Base-by-base conservation (phyloP, 1,284 basidiomycete species). In the Apiotrichum mycotoxinovorans region DNA sequence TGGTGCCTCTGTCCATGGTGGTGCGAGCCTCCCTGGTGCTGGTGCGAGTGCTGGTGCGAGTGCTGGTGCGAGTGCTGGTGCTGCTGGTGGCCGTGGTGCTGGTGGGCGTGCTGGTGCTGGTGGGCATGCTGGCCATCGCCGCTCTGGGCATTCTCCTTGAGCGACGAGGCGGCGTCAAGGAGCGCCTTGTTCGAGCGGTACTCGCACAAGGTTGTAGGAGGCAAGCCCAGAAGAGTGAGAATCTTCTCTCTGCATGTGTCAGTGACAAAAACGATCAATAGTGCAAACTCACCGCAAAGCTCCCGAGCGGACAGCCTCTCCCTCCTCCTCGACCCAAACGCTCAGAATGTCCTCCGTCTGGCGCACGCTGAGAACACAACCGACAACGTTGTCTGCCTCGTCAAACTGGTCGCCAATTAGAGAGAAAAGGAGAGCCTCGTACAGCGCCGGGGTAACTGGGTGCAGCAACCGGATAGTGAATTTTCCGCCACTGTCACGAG, bases 391-490 rank as follows among this genome's bases (percentile, higher is more conserved):
- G 49, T 78, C 77, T 38, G 72, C 57, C 50, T 76, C 74, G 30
- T 76, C 74, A 53, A 78, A 78, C 57, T 78, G 77, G 58, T 78
- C 77, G 22, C 76, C 77, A 37, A 78, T 70, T 12, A 77, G 63
- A 5, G 74, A 67, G 23, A 78, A 64, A 15, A 76, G 62, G 15
- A 76, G 63, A 17, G 69, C 64, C 57, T 77, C 76, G 65, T 65
- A 77, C 27, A 77, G 63, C n/a, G 73, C 53, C 2, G 73, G 73
- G 2, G 74, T 71, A 43, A 75, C 63, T 4, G 73, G 72, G 53
- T 76, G 72, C 20, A 71, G 58, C n/a, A 77, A 64, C 20, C 76
- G 70, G 23, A 77, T 60, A 4, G 76, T 76, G 58, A 76, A 77
- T 55, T 72, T 74, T 25, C 70, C 72, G 8, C 72, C 73, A 37